Percentiles rank a stretch among this genome's conserved stretches.
Evolutionary conservation across 83 land plant species (phyloP).

Genomic region (Diphasiastrum complanatum): DNA sequence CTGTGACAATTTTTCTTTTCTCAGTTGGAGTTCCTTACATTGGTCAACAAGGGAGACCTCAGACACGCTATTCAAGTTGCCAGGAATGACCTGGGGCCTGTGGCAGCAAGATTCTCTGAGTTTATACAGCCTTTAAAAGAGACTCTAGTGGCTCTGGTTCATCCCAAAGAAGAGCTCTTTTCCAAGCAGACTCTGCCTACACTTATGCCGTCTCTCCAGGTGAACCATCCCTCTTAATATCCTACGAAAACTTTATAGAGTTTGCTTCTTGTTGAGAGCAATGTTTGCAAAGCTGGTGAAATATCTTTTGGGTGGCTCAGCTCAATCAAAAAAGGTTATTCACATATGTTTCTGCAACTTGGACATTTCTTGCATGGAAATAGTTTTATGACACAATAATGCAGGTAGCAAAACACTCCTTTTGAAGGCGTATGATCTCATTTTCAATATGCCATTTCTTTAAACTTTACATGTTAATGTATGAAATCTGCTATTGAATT

Average conservation of each 20-base stretch:
- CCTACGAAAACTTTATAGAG: background rate
- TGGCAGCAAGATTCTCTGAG: constrained; percentile 60
- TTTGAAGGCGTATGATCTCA: too few relatives aligned
- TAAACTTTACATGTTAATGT: too few relatives aligned
- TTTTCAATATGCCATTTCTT: too few relatives aligned
- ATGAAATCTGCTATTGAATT: too few relatives aligned
- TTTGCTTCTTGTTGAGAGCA: too few relatives aligned
- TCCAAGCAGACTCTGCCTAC: constrained; percentile 43
- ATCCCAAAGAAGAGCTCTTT: constrained; percentile 47
- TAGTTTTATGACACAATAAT: too few relatives aligned
- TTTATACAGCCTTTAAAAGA: constrained; percentile 88
- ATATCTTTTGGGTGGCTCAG: too few relatives aligned
- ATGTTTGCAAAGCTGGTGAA: too few relatives aligned
- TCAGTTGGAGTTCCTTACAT: constrained; percentile 83
- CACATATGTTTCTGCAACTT: too few relatives aligned
- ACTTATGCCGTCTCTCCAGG: constrained; percentile 76
- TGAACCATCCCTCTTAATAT: constrained; percentile 12
- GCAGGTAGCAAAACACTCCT: too few relatives aligned
- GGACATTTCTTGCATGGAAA: too few relatives aligned
- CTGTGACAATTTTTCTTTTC: background rate
- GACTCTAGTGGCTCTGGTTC: constrained; percentile 69
- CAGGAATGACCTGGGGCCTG: constrained; percentile 71
- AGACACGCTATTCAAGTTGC: constrained; percentile 67
- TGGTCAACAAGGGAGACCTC: constrained; percentile 62
- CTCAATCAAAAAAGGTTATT: too few relatives aligned